Evolutionary conservation across 2,329 filamentous ascomycete species (phyloP).

Genomic region (Penicillium janthinellum): DNA sequence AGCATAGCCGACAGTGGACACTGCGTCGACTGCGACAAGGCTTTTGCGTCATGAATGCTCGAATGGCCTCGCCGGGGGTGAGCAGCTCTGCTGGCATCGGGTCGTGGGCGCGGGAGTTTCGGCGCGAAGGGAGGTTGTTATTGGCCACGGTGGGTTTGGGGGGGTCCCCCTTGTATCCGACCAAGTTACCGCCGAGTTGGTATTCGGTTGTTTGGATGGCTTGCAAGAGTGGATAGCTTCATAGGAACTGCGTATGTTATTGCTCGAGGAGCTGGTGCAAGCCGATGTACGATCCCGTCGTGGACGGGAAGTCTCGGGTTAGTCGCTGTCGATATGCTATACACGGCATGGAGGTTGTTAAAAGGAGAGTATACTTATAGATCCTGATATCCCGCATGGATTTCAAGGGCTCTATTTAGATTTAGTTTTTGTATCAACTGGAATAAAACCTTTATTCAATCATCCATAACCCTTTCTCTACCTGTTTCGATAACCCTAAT

Average conservation of each 20-base stretch:
- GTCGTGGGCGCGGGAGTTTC: slow-evolving; percentile 22
- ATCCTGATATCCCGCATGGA: slow-evolving; percentile 2
- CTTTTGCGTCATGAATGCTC: slow-evolving; percentile 10
- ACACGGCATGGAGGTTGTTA: neutral
- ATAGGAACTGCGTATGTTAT: neutral
- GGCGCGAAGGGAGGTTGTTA: slow-evolving; percentile 12
- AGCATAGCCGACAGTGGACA: neutral
- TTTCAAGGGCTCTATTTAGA: slow-evolving; percentile 6
- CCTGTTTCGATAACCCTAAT: neutral
- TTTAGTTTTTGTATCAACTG: neutral
- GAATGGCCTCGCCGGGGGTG: slow-evolving; percentile 3
- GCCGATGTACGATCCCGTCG: slow-evolving; percentile 18
- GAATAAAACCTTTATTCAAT: neutral
- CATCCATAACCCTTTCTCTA: neutral
- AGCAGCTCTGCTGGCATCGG: slow-evolving; percentile 15
- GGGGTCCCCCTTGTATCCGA: slow-evolving; percentile 18
- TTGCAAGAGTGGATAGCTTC: neutral
- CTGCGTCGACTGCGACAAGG: neutral
- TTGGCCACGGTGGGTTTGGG: slow-evolving; percentile 14
- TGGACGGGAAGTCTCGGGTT: slow-evolving; percentile 15
- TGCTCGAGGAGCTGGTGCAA: slow-evolving; percentile 9
- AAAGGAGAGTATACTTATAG: slow-evolving; percentile 19
- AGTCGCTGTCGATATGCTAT: neutral
- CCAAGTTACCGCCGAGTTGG: slow-evolving; percentile 12
- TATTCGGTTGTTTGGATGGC: slow-evolving; percentile 1